Conservation (phyloP, 495 filamentous ascomycete genomes). For the Durotheca rogersii region DNA sequence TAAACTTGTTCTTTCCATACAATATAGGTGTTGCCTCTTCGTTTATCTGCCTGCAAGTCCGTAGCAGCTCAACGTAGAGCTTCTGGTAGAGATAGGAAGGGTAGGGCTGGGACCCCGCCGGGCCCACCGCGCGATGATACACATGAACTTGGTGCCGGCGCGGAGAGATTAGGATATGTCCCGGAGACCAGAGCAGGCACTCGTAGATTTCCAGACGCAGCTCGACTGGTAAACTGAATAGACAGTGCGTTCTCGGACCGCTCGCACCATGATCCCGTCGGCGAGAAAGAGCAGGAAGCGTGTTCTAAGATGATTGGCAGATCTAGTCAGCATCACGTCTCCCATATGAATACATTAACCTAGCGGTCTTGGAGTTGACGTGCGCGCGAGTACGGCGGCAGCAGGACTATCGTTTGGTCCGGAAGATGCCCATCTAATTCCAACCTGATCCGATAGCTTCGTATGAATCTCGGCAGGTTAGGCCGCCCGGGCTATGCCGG, state of each 20-base stretch:
- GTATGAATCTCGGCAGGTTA: too few species aligned
- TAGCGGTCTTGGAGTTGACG: too few species aligned
- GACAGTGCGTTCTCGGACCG: constrained; percentile 7
- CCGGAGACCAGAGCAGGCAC: constrained; percentile 35
- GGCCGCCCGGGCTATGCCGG: too few species aligned
- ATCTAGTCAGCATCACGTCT: neutral
- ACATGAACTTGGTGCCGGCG: constrained; percentile 4
- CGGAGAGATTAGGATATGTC: constrained; percentile 19
- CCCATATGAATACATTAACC: too few species aligned
- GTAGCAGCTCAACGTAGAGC: constrained; percentile 33
- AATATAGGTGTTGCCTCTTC: constrained; percentile 36
- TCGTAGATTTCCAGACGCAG: constrained; percentile 47
- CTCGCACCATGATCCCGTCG: neutral
- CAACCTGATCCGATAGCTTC: too few species aligned
- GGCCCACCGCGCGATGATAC: neutral
- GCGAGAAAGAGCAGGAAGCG: neutral
- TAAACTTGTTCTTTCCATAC: constrained; percentile 36
- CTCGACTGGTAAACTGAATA: constrained; percentile 45
- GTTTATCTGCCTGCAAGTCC: constrained; percentile 36
- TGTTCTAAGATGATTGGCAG: neutral
- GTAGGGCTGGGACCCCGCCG: neutral
- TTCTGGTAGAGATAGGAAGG: neutral
- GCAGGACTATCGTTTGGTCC: too few species aligned
- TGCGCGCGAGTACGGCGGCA: too few species aligned
- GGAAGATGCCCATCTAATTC: too few species aligned